Evolutionary conservation across 2,329 filamentous ascomycete genomes (phyloP).

Genomic region (Ascochyta clinopodiicola): DNA sequence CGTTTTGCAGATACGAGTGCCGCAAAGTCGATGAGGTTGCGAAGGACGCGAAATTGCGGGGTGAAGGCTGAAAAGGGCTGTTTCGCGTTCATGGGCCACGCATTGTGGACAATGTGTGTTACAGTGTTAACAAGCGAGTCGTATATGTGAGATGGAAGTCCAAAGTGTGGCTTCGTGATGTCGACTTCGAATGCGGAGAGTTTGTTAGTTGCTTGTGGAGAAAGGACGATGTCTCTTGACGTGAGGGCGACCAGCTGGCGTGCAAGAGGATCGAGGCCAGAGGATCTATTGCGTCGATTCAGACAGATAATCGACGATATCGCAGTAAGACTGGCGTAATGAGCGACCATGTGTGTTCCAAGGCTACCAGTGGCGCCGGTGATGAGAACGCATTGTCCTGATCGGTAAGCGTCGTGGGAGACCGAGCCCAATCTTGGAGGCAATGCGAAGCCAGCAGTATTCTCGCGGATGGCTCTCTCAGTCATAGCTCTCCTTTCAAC

Average conservation of each 20-base stretch:
- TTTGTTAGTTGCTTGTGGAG: conserved; percentile 39
- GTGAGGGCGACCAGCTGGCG: conserved; percentile 48
- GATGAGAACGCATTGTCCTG: conserved; percentile 39
- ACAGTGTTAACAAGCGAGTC: conserved; percentile 42
- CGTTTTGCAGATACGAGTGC: conserved; percentile 29
- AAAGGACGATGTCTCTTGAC: conserved; percentile 14
- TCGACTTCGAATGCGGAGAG: conserved; percentile 58
- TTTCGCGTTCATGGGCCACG: conserved; percentile 64
- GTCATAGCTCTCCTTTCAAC: neutral
- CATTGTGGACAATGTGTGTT: conserved; percentile 62
- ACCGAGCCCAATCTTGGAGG: neutral
- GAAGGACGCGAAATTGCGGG: conserved; percentile 58
- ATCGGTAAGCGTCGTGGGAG: neutral
- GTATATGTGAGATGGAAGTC: conserved; percentile 53
- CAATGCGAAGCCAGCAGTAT: neutral
- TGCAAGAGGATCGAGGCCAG: conserved; percentile 27
- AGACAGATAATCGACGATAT: conserved; percentile 54
- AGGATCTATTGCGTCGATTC: conserved; percentile 49
- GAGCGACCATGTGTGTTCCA: conserved; percentile 46
- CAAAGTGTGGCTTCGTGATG: conserved; percentile 56
- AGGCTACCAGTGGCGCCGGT: conserved; percentile 52
- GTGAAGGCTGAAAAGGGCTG: conserved; percentile 58
- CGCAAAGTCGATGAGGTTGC: conserved; percentile 58
- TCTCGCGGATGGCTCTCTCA: neutral
- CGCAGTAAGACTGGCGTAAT: conserved; percentile 32